Percentiles rank a stretch among this genome's conserved stretches.
Evolutionary conservation across 495 filamentous ascomycete genomes (phyloP).

Genomic region (Aspergillus asperescens): DNA sequence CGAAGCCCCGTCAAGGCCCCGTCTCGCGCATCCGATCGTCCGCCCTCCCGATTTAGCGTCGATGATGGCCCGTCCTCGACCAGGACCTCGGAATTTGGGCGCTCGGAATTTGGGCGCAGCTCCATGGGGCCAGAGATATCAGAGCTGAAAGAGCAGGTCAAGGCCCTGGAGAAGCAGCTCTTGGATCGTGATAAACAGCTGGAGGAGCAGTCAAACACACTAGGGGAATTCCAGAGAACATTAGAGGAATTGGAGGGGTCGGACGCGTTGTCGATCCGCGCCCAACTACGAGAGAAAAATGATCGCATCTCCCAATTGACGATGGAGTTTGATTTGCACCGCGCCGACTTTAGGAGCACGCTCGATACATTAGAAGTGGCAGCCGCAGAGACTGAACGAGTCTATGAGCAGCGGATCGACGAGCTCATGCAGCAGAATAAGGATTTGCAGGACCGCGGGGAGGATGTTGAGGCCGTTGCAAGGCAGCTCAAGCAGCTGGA

Average conservation of each 20-base stretch:
- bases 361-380: slow-evolving; percentile 96
- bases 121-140: slow-evolving; percentile 47
- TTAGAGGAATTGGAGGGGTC: slow-evolving; percentile 66
- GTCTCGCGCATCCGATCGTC: slow-evolving; percentile 39
- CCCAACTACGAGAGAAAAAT: slow-evolving; percentile 86
- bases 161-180: slow-evolving; percentile 58
- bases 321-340: slow-evolving; percentile 89
- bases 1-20: slow-evolving; percentile 42
- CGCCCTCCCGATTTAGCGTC: slow-evolving; percentile 38
- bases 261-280: slow-evolving; percentile 71
- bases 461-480: slow-evolving; percentile 88
- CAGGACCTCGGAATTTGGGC: slow-evolving; percentile 42
- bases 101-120: slow-evolving; percentile 39
- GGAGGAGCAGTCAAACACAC: slow-evolving; percentile 72
- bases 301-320: slow-evolving; percentile 91
- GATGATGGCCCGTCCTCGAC: slow-evolving; percentile 35
- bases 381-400: slow-evolving; percentile 93
- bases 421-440: slow-evolving; percentile 82
- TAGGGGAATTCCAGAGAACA: slow-evolving; percentile 56
- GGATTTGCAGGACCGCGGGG: slow-evolving; percentile 71
- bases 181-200: slow-evolving; percentile 82
- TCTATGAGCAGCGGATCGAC: slow-evolving; percentile 88
- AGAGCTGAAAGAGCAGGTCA: slow-evolving; percentile 57
- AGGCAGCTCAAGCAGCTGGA: slow-evolving; percentile 90
- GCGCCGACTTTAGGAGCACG: slow-evolving; percentile 93